Conservation (phyloP, 2,329 filamentous ascomycete genomes). For the Cladosporium halotolerans region DNA sequence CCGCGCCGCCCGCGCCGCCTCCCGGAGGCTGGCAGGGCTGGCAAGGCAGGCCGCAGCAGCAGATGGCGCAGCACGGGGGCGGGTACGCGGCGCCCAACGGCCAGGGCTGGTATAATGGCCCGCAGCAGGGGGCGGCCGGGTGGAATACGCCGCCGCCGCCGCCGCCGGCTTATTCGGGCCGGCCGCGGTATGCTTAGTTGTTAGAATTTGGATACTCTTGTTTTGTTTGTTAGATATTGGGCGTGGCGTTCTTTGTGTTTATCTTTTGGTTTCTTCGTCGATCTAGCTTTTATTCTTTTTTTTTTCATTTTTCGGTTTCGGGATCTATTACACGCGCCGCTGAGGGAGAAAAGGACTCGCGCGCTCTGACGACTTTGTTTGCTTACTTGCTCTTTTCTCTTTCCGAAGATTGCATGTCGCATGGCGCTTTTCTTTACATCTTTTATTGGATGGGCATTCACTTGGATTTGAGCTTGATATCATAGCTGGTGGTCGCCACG, state of each 20-base stretch:
- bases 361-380: no score
- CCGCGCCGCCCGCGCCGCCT: conserved; percentile 20
- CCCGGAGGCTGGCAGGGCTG: conserved; percentile 31
- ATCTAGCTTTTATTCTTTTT: not conserved
- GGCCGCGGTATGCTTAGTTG: conserved; percentile 3
- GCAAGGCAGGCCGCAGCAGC: conserved; percentile 16
- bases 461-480: no score
- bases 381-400: no score
- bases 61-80: conserved; percentile 15
- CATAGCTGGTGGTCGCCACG: no score
- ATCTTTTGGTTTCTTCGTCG: not conserved
- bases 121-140: not conserved
- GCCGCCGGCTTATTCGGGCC: not conserved
- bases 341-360: no score
- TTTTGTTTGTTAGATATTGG: conserved; percentile 5
- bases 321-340: no score
- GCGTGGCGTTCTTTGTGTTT: not conserved
- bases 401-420: no score
- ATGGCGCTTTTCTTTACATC: no score
- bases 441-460: no score
- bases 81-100: conserved; percentile 5
- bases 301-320: not conserved
- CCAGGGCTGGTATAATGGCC: not conserved
- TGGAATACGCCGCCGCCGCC: conserved; percentile 1
- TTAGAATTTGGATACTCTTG: not conserved